phyloP scores from a whole-genome alignment of 768 basidiomycete species.

The Rhizopogon vesiculosus region DNA sequence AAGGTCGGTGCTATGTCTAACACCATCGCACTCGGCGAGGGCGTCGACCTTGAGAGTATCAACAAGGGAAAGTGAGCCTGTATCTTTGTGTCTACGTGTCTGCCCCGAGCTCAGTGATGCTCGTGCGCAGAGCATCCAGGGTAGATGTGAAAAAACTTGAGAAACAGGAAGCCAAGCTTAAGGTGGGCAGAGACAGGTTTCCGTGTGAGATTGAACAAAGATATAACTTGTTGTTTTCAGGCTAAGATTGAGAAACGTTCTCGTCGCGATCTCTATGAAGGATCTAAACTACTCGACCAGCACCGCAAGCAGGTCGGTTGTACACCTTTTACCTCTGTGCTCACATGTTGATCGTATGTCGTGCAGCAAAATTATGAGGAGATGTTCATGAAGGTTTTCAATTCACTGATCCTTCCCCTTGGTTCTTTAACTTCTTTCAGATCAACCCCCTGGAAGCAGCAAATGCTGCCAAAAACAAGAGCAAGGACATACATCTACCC shows the following conservation, averaged over 20 bases:
- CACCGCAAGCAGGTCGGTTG: slow-evolving; percentile 76
- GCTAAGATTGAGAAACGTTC: slow-evolving; percentile 98
- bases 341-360: slow-evolving; percentile 2
- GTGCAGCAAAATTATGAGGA: slow-evolving; percentile 93
- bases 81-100: not conserved
- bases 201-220: not conserved
- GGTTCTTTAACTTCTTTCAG: slow-evolving; percentile 27
- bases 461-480: slow-evolving; percentile 82
- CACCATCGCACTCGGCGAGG: slow-evolving; percentile 75
- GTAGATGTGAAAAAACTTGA: slow-evolving; percentile 95
- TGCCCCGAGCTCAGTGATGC: slow-evolving; percentile 3
- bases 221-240: slow-evolving; percentile 29
- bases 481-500: slow-evolving; percentile 93
- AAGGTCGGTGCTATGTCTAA: slow-evolving; percentile 70
- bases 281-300: slow-evolving; percentile 90
- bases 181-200: slow-evolving; percentile 35
- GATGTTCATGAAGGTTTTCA: slow-evolving; percentile 89
- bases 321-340: not conserved
- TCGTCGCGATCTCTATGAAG: slow-evolving; percentile 87
- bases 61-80: slow-evolving; percentile 85
- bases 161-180: slow-evolving; percentile 95
- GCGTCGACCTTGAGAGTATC: slow-evolving; percentile 86
- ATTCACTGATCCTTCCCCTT: not conserved
- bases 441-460: slow-evolving; percentile 91
- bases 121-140: slow-evolving; percentile 64